Conservation (phyloP, 2,329 filamentous ascomycete genomes). For the Cercospora berteroae region DNA sequence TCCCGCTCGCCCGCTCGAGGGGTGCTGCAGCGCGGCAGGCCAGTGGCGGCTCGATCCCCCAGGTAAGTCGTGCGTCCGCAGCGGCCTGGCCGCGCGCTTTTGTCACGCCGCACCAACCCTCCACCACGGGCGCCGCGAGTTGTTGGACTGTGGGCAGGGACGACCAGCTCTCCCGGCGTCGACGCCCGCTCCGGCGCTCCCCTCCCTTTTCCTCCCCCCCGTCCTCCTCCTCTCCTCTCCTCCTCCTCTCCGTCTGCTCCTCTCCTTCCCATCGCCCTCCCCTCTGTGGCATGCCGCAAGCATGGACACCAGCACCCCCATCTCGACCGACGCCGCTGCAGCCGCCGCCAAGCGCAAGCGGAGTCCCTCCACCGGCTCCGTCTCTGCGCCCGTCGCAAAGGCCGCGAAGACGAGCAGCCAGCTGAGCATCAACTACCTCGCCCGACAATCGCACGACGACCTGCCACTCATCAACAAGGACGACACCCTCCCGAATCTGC, state of each 20-base stretch:
- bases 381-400: constrained; percentile 28
- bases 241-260: neutral
- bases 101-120: neutral
- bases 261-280: neutral
- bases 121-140: neutral
- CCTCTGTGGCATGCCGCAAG: neutral
- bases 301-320: constrained; percentile 15
- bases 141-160: neutral
- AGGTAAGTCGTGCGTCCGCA: neutral
- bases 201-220: neutral
- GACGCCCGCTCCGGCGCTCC: neutral
- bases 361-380: constrained; percentile 39
- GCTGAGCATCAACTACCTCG: constrained; percentile 67
- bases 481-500: constrained; percentile 71
- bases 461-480: constrained; percentile 61
- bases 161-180: neutral
- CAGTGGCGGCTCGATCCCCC: neutral
- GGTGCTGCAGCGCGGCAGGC: neutral
- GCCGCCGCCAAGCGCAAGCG: constrained; percentile 49
- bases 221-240: constrained; percentile 9
- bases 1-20: neutral
- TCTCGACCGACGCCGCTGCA: constrained; percentile 24
- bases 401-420: constrained; percentile 55
- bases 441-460: constrained; percentile 60
- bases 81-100: neutral